Evolutionary conservation across 257 asterid species (phyloP).

Genomic region (Pogostemon cablin): DNA sequence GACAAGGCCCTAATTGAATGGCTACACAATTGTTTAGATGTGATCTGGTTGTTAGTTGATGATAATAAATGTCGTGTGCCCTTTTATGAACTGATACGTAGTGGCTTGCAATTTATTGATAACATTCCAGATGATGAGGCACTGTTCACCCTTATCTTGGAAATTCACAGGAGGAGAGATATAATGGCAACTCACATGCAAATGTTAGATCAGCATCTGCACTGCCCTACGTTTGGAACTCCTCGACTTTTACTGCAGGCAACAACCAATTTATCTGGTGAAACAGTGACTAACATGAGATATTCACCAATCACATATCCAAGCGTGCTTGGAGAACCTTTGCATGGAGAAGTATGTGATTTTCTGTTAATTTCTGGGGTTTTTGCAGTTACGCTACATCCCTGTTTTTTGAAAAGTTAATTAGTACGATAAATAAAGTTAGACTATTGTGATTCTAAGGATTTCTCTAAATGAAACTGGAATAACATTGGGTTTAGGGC

Average conservation of each 20-base stretch:
- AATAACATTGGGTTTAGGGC: neutral
- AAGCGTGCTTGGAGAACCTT: constrained; percentile 97
- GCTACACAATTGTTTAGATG: constrained; percentile 95
- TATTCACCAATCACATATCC: constrained; percentile 97
- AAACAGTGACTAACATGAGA: constrained; percentile 77
- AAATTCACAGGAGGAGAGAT: constrained; percentile 93
- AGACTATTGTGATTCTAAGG: constrained; percentile 6
- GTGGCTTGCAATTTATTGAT: constrained; percentile 90
- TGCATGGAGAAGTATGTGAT: constrained; percentile 93
- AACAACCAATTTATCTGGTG: constrained; percentile 68
- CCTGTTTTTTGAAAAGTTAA: constrained; percentile 1
- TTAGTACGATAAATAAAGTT: neutral
- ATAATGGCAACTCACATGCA: constrained; percentile 98
- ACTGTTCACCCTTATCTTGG: constrained; percentile 89
- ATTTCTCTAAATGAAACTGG: neutral
- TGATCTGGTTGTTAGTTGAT: constrained; percentile 90
- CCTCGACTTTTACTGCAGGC: constrained; percentile 93
- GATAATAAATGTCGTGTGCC: constrained; percentile 85
- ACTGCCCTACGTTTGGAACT: constrained; percentile 97
- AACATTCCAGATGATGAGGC: constrained; percentile 98
- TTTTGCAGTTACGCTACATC: neutral
- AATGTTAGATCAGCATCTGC: constrained; percentile 98
- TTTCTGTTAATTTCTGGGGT: constrained; percentile 8
- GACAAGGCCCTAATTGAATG: constrained; percentile 85
- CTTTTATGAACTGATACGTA: constrained; percentile 86